Evolutionary conservation across 2,329 filamentous ascomycete genomes (phyloP), one percentile per base, ranked within the genome.

Genomic region (Huntiella moniliformis): DNA sequence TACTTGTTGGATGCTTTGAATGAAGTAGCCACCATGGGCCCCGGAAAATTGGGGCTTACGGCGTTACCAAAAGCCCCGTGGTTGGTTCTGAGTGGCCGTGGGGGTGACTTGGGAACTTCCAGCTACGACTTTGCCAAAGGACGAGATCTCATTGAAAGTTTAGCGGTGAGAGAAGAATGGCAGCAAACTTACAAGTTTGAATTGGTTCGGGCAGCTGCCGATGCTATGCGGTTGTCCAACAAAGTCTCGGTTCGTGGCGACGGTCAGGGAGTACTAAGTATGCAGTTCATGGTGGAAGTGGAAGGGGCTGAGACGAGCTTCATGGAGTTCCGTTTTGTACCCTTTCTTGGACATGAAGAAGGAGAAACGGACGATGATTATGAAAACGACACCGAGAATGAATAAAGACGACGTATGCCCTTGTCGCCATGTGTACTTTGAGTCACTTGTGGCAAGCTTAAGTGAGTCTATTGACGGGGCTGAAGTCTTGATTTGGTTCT

Each of bases 221-320:
- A 88, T 52, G 88, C 91, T n/a, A 96, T 98, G 88, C 77, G 79
- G 39, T 74, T 86, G 34, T 85, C 87, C 4, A 87, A 74, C 56
- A 98, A 96, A 62, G 87, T 96, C 48, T 94, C 86, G 57, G 71
- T 98, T 51, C 71, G 91, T 12, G 80, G 85, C 0, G 91, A 98
- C 60, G 70, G 73, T 2, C 84, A 94, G 58, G 88, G 91, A 0
- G 88, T 98, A 28, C 61, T 98, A 52, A 95, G 84, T 61, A 64
- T 96, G 58, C 91, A 98, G 57, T 95, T 96, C 56, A 91, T 98
- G 81, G 79, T 98, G 12, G 85, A 95, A 57, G 69, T 87, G 37
- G 84, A 91, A 51, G 72, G 73, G 5, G 71, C 73, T 4, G 67
- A 68, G 17, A 67, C 77, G 35, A 82, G 77, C 54, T 92, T 88